A percentile compares a stretch with the other conserved stretches of the same genome.
Conservation (phyloP, 805 yeast genomes). For the Myxozyma geophila region DNA sequence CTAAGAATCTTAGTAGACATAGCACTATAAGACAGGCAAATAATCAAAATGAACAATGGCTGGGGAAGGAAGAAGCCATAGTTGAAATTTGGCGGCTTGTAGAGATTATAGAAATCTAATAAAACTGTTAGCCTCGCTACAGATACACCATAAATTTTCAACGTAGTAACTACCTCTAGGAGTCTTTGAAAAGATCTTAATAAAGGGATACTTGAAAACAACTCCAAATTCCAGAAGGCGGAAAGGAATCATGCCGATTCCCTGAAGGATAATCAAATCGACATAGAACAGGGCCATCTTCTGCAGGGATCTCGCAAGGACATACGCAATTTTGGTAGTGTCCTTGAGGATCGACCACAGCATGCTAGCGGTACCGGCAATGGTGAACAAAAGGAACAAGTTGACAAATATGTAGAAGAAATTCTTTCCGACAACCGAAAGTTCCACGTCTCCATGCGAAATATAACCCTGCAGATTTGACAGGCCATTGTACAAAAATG, state of each 20-base stretch:
- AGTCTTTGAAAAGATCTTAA: slow-evolving; percentile 67
- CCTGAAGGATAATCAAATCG: slow-evolving; percentile 79
- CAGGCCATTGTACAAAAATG: slow-evolving; percentile 82
- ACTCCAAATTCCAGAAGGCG: slow-evolving; percentile 81
- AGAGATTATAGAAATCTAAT: slow-evolving; percentile 65
- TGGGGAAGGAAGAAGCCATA: slow-evolving; percentile 92
- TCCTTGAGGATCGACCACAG: slow-evolving; percentile 82
- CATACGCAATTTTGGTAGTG: slow-evolving; percentile 85
- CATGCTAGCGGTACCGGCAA: slow-evolving; percentile 88
- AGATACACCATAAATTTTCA: neutral
- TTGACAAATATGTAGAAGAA: slow-evolving; percentile 94
- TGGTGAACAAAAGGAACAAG: slow-evolving; percentile 88
- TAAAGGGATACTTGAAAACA: slow-evolving; percentile 72
- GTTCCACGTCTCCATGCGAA: slow-evolving; percentile 89
- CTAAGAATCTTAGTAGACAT: slow-evolving; percentile 84
- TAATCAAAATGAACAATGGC: slow-evolving; percentile 82
- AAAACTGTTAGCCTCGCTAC: neutral
- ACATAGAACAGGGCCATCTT: slow-evolving; percentile 86
- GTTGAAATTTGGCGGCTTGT: slow-evolving; percentile 88
- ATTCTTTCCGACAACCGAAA: slow-evolving; percentile 87
- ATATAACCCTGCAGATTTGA: slow-evolving; percentile 86
- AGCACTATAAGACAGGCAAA: slow-evolving; percentile 84
- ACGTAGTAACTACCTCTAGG: slow-evolving; percentile 56
- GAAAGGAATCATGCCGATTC: slow-evolving; percentile 84
- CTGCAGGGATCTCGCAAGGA: slow-evolving; percentile 78